Base-by-base conservation (phyloP, 371 early-diverging fungal genomes). In the Mucor velutinosus region DNA sequence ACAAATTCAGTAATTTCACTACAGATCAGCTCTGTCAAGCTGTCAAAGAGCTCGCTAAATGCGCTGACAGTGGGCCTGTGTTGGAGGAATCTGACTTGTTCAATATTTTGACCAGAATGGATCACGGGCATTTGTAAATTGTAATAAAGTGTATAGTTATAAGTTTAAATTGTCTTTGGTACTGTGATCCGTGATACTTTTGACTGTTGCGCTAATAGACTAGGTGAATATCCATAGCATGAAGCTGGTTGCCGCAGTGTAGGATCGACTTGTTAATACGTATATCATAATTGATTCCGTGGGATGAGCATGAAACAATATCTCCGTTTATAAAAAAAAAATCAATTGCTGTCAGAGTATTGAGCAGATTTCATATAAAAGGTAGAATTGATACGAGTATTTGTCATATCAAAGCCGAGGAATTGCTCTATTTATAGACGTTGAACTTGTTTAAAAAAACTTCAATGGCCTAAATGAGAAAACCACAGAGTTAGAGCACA, bases 1-100 rank as follows among this genome's bases (percentile, higher is more conserved):
- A 78, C 27, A 78, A 80, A 15, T 84, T 86, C 60, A 74, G 78
- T 47, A 73, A 83, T 29, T 81, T 76, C 11, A 65, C 71, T 5
- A 66, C 65, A 35, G 72, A 76, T 41, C 72, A 81, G 39, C 70
- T 88, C 15, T 86, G 82, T 41, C 62, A 71, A 27, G 77, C 77
- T 30, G 75, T 88, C 45, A 84, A 85, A 58, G 43, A 78, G n/a
- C 75, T 78, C 39, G 83, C 86, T 1, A 83, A 81, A 62, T 85
- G 82, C 47, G 77, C 86, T 30, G 84, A 83, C 19, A 73, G 76
- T 67, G 88, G 88, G 0, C 86, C 86, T 23, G 80, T 83, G 0
- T 71, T 87, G 49, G 62, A 80, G n/a, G 76, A 80, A 53, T 45
- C 62, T 25, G 88, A 85, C 47, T 49, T 78, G 25, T 14, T 65